A percentile compares a stretch with the other conserved stretches of the same genome.
phyloP scores from a whole-genome alignment of 176 grass and related monocot species.

The Echinochloa phyllopogon region DNA sequence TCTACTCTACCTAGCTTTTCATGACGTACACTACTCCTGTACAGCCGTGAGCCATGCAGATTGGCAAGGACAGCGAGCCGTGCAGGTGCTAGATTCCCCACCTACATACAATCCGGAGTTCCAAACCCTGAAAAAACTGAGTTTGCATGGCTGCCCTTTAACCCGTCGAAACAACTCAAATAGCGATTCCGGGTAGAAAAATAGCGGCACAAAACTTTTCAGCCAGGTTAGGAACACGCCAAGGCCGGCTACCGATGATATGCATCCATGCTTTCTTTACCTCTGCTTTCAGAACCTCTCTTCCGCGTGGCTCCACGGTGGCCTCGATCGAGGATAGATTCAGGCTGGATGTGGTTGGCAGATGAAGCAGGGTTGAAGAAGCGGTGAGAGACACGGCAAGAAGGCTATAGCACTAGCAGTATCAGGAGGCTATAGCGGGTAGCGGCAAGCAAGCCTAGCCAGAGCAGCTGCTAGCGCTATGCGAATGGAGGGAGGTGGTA shows the following conservation, averaged over 20 bases:
- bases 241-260: not conserved
- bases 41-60: conserved; percentile 30
- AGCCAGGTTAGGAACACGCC: not conserved
- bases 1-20: not conserved
- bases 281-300: not conserved
- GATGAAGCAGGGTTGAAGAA: not conserved
- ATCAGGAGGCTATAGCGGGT: not conserved
- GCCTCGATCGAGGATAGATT: not conserved
- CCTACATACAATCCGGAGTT: too few species aligned
- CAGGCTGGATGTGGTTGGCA: not conserved
- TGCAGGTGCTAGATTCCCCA: not conserved
- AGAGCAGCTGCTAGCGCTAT: not conserved
- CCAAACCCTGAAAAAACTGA: too few species aligned
- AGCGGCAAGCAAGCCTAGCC: not conserved
- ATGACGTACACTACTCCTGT: not conserved
- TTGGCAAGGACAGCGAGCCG: not conserved
- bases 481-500: conserved; percentile 6
- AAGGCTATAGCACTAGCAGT: not conserved
- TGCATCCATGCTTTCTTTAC: not conserved
- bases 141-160: too few species aligned
- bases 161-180: too few species aligned
- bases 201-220: not conserved
- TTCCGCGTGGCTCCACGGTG: not conserved
- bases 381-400: not conserved
- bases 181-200: too few species aligned